A percentile compares a stretch with the other conserved stretches of the same genome.
Evolutionary conservation across 1,284 basidiomycete genomes (phyloP).

Genomic region (Cryptococcus sp.): DNA sequence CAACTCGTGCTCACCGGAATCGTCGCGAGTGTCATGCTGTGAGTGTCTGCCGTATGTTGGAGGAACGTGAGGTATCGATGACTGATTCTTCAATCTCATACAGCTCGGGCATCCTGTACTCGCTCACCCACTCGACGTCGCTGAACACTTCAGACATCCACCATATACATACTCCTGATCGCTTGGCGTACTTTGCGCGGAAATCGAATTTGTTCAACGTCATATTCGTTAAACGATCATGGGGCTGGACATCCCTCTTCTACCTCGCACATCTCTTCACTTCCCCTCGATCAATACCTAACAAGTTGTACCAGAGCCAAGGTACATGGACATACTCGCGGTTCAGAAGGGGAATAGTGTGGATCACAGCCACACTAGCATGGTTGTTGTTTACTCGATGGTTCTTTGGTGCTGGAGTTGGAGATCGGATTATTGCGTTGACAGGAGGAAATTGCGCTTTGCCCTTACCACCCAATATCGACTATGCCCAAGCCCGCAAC

Average conservation of each 20-base stretch:
- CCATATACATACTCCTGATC: slow-evolving; percentile 54
- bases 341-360: slow-evolving; percentile 61
- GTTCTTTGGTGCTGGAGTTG: slow-evolving; percentile 87
- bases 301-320: slow-evolving; percentile 57
- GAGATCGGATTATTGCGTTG: slow-evolving; percentile 70
- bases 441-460: slow-evolving; percentile 82
- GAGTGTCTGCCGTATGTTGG: slow-evolving; percentile 11
- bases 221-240: slow-evolving; percentile 84
- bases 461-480: slow-evolving; percentile 56
- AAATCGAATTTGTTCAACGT: slow-evolving; percentile 82
- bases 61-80: background rate
- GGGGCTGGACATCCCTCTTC: slow-evolving; percentile 81
- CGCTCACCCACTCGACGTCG: slow-evolving; percentile 61
- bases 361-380: slow-evolving; percentile 63
- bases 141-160: slow-evolving; percentile 57
- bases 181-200: slow-evolving; percentile 69
- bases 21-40: slow-evolving; percentile 28
- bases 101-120: slow-evolving; percentile 51
- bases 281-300: slow-evolving; percentile 13
- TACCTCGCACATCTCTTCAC: slow-evolving; percentile 58
- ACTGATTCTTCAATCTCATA: background rate
- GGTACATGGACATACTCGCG: slow-evolving; percentile 24
- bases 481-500: slow-evolving; percentile 4
- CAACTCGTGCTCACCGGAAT: slow-evolving; percentile 18
- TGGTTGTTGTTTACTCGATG: slow-evolving; percentile 80